Evolutionary conservation across 2,329 filamentous ascomycete genomes (phyloP), one percentile per base, ranked within the genome.

Genomic region (Colletotrichum tropicicola): DNA sequence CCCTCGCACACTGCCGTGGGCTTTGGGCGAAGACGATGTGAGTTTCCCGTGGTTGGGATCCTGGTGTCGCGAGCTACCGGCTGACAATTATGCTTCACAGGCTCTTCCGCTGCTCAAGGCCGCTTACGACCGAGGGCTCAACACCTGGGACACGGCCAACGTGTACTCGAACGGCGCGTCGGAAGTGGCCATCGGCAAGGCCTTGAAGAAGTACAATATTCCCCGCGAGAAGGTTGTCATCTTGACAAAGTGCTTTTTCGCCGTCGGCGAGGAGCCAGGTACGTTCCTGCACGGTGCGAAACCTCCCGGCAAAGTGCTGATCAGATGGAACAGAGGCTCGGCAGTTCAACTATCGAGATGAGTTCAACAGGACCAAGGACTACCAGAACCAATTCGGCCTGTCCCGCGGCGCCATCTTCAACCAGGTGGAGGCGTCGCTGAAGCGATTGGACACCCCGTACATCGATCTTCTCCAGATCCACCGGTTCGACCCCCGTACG

Each of bases 391-490:
- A 70, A 25, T 59, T 72, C 43, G 89, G 90, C 0, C 77, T 92
- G 19, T 88, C 85, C 19, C 80, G 90, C 47, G 87, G 87, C 70
- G 85, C 89, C 62, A 89, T 92, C 69, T 87, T 92, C 70, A 85
- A 89, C 68, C 86, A 87, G 0, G 89, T 92, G 5, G 83, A 91
- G 12, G 83, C 81, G 43, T 89, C 85, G 53, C 77, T 89, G 4
- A 75, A 80, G 55, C 77, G 87, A 23, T 78, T 91, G 32, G 83
- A 82, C 23, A 87, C 82, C 2, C 69, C 77, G 1, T 89, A 90
- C 73, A 85, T 89, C 66, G 86, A 88, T 73, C 80, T 89, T 4
- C 77, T 89, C 19, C 87, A 89, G 73, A 87, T 89, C 63, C 87
- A 90, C 69, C 80, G 87, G 9, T 80, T 87, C 66, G 87, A 89